phyloP scores from a whole-genome alignment of 2,329 filamentous ascomycete species.

The Exophiala oligosperma region DNA sequence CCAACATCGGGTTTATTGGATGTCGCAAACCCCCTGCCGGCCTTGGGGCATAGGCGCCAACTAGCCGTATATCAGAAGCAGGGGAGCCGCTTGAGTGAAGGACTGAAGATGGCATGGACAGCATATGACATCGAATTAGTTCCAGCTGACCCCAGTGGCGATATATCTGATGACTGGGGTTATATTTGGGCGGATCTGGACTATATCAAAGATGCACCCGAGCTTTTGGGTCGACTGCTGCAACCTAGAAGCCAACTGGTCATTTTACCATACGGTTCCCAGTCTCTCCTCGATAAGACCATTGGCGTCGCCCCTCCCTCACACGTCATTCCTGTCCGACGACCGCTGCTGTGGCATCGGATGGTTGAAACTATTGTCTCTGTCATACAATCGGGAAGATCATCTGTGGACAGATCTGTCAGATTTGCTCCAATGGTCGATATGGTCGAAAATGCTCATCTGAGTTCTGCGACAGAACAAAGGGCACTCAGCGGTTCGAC shows the following conservation, averaged over 20 bases:
- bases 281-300: slow-evolving; percentile 26
- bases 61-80: slow-evolving; percentile 24
- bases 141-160: slow-evolving; percentile 18
- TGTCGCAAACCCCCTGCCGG: background rate
- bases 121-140: slow-evolving; percentile 28
- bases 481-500: slow-evolving; percentile 45
- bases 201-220: slow-evolving; percentile 25
- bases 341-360: slow-evolving; percentile 34
- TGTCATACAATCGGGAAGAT: slow-evolving; percentile 10
- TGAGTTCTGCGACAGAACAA: slow-evolving; percentile 17
- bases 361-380: slow-evolving; percentile 28
- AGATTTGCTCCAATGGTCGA: slow-evolving; percentile 32
- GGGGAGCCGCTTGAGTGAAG: slow-evolving; percentile 25
- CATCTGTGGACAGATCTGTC: slow-evolving; percentile 24
- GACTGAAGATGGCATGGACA: slow-evolving; percentile 30
- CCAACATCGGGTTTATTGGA: slow-evolving; percentile 7
- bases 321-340: slow-evolving; percentile 30
- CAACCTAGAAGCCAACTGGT: slow-evolving; percentile 27
- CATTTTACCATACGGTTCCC: slow-evolving; percentile 32
- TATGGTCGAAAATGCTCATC: slow-evolving; percentile 21
- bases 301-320: slow-evolving; percentile 23
- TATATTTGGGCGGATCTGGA: slow-evolving; percentile 32
- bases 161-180: slow-evolving; percentile 28
- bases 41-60: slow-evolving; percentile 2
- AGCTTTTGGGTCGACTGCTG: slow-evolving; percentile 24